A percentile compares a stretch with the other conserved stretches of the same genome.
Evolutionary conservation across 2,329 filamentous ascomycete genomes (phyloP).

Genomic region (Dactylonectria macrodidyma): DNA sequence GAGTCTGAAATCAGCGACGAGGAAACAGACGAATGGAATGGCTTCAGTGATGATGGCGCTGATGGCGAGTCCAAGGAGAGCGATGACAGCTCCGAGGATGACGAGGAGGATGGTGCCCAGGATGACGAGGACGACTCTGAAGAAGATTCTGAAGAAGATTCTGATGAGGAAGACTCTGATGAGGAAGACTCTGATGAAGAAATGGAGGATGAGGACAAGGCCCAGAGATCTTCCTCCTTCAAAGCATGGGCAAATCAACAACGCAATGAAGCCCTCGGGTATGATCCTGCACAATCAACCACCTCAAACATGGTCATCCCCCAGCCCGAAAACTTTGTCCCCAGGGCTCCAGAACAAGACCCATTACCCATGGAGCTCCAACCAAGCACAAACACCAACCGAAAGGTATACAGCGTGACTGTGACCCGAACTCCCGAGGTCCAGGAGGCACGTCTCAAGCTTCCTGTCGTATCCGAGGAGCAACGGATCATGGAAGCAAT

Average conservation of each 20-base stretch:
- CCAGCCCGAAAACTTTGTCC: constrained; percentile 74
- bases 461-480: constrained; percentile 95
- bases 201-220: constrained; percentile 48
- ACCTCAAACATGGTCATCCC: constrained; percentile 66
- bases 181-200: constrained; percentile 47
- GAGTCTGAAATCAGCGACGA: constrained; percentile 46
- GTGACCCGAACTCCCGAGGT: constrained; percentile 81
- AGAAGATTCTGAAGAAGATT: constrained; percentile 53
- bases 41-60: constrained; percentile 66
- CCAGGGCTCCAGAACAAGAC: constrained; percentile 78
- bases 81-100: constrained; percentile 49
- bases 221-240: constrained; percentile 76
- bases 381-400: constrained; percentile 70
- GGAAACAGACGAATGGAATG: constrained; percentile 71
- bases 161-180: constrained; percentile 50
- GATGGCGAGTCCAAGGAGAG: constrained; percentile 49
- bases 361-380: constrained; percentile 78
- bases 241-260: constrained; percentile 93
- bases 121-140: constrained; percentile 47
- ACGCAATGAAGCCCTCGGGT: constrained; percentile 86
- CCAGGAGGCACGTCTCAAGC: constrained; percentile 81
- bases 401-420: constrained; percentile 83
- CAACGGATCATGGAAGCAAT: constrained; percentile 99
- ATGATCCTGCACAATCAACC: constrained; percentile 62
- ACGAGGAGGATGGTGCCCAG: constrained; percentile 33